phyloP scores from a whole-genome alignment of 306 rosid species.

The Fragaria iinumae region DNA sequence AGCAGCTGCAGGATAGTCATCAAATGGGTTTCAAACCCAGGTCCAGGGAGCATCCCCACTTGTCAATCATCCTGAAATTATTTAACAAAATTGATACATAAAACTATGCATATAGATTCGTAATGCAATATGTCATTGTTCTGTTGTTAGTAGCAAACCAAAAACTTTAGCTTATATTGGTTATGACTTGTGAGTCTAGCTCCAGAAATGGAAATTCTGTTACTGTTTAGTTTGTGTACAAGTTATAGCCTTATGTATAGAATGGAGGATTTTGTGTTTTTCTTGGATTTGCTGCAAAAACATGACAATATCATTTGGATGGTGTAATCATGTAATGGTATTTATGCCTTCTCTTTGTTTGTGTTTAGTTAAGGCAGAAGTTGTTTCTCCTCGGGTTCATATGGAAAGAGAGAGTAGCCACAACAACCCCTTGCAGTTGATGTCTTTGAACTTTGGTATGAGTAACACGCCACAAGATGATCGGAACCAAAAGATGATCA shows the following conservation, averaged over 20 bases:
- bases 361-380: constrained; percentile 16
- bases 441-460: constrained; percentile 28
- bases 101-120: not conserved
- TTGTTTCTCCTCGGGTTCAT: not conserved
- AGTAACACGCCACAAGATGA: constrained; percentile 31
- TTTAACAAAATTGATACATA: not conserved
- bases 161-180: not conserved
- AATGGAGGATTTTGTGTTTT: not conserved
- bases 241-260: not conserved
- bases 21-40: not conserved
- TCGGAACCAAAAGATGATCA: constrained; percentile 25
- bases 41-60: not conserved
- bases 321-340: not conserved
- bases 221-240: not conserved
- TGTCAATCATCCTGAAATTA: not conserved
- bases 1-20: not conserved
- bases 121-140: not conserved
- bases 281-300: not conserved
- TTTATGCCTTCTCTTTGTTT: constrained; percentile 18
- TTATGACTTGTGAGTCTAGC: not conserved
- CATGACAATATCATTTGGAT: not conserved
- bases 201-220: not conserved
- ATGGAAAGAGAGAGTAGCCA: constrained; percentile 62
- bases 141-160: not conserved
- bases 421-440: constrained; percentile 27